These are phyloP conservation scores for Myxozyma neotropica DNA, from an alignment of 805 yeast genomes.

Conservation along the genomic window DNA sequence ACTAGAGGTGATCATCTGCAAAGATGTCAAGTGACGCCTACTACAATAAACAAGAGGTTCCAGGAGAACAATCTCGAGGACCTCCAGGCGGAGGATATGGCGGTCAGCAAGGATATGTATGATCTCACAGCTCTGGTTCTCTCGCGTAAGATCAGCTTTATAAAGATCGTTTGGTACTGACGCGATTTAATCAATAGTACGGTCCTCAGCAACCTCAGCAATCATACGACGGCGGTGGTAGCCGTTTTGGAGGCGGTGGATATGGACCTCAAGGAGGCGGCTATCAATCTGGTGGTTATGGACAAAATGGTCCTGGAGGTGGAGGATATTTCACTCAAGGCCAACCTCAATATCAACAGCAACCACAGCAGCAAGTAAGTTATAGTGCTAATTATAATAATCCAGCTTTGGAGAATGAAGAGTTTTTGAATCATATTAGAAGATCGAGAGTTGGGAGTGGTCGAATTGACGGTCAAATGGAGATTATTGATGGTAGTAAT, in stretches of 20 bases:
- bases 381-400: not conserved
- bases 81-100: constrained; percentile 8
- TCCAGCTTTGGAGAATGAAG: not conserved
- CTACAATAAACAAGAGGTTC: constrained; percentile 11
- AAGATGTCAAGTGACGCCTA: constrained; percentile 16
- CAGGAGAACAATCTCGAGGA: not conserved
- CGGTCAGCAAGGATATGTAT: constrained; percentile 12
- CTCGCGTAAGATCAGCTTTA: not conserved
- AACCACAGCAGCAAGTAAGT: constrained; percentile 6
- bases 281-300: constrained; percentile 10
- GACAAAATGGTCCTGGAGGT: constrained; percentile 7
- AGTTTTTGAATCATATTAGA: not conserved
- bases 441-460: not conserved
- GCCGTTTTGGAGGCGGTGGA: constrained; percentile 15
- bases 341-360: constrained; percentile 16
- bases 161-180: not conserved
- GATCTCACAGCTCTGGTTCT: not conserved
- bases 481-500: not conserved
- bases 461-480: not conserved
- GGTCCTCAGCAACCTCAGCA: constrained; percentile 22
- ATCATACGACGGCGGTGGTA: constrained; percentile 14
- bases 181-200: not conserved
- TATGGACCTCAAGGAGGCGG: constrained; percentile 15
- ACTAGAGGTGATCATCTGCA: too few relatives aligned
- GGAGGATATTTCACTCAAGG: constrained; percentile 9